A percentile compares a stretch with the other conserved stretches of the same genome.
Evolutionary conservation across 2,329 filamentous ascomycete genomes (phyloP).

Genomic region (Microsporum ferrugineum): DNA sequence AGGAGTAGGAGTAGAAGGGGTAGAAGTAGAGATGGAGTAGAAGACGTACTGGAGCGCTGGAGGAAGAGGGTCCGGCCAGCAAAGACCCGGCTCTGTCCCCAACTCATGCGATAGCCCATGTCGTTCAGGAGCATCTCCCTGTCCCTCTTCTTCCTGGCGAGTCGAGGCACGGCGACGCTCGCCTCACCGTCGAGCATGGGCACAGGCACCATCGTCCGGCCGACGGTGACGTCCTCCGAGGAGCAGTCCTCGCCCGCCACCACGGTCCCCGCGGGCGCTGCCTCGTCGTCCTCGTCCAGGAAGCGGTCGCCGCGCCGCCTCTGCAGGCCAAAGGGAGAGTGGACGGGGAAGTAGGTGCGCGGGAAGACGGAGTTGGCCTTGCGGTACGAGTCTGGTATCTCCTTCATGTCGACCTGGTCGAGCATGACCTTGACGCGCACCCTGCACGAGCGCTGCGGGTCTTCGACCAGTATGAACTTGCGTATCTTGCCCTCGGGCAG

Average conservation of each 20-base stretch:
- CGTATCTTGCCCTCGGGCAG: constrained; percentile 82
- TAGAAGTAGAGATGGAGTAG: constrained; percentile 3
- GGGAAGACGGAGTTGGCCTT: constrained; percentile 83
- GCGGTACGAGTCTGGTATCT: constrained; percentile 92
- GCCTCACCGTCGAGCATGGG: constrained; percentile 57
- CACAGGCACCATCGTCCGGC: constrained; percentile 47
- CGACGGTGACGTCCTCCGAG: constrained; percentile 26
- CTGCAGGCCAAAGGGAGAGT: constrained; percentile 61
- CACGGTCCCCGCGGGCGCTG: neutral
- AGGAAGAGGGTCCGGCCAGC: constrained; percentile 75
- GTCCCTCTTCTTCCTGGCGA: constrained; percentile 55
- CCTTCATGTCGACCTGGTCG: constrained; percentile 86
- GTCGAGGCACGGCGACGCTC: constrained; percentile 63
- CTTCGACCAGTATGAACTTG: constrained; percentile 94
- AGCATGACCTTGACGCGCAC: constrained; percentile 84
- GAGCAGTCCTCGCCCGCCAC: neutral
- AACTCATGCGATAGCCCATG: constrained; percentile 87
- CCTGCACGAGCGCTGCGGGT: constrained; percentile 66
- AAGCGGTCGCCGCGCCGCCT: constrained; percentile 60
- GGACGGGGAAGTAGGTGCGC: constrained; percentile 79
- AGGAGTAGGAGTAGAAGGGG: neutral
- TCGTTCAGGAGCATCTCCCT: constrained; percentile 91
- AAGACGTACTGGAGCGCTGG: constrained; percentile 72
- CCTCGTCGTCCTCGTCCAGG: constrained; percentile 44
- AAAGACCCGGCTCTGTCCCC: constrained; percentile 89